Evolutionary conservation across 108 stramenopile species (phyloP).

Genomic region (Fistulifera pelliculosa): DNA sequence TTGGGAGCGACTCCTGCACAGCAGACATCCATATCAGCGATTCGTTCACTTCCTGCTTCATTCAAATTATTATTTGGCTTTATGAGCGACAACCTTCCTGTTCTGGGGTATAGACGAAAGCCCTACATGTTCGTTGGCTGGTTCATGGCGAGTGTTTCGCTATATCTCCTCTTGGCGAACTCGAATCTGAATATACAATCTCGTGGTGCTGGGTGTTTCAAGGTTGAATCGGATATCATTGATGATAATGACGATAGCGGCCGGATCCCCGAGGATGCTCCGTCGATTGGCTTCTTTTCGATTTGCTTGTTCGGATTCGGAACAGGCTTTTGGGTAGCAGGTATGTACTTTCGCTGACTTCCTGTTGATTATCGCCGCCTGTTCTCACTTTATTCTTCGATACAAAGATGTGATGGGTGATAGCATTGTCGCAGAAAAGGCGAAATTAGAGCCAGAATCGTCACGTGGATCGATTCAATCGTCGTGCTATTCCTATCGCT

Average conservation of each 20-base stretch:
- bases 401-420: constrained; percentile 76
- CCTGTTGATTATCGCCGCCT: background rate
- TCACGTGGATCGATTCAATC: constrained; percentile 63
- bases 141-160: constrained; percentile 35
- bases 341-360: background rate
- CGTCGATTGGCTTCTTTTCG: constrained; percentile 51
- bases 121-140: constrained; percentile 78
- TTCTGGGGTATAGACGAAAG: constrained; percentile 64
- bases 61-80: constrained; percentile 79
- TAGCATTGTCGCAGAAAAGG: constrained; percentile 79
- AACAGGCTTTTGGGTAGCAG: constrained; percentile 73
- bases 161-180: constrained; percentile 33
- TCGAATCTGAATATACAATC: constrained; percentile 25
- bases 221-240: background rate
- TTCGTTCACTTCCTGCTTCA: constrained; percentile 54
- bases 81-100: constrained; percentile 57
- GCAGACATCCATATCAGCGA: constrained; percentile 51
- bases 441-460: constrained; percentile 67
- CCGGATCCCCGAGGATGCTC: constrained; percentile 30
- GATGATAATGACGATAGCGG: background rate
- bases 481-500: constrained; percentile 74
- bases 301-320: constrained; percentile 39
- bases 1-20: constrained; percentile 75
- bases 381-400: background rate
- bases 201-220: constrained; percentile 4